phyloP scores from a whole-genome alignment of 2,329 filamentous ascomycete genomes.

The Didymella glomerata region DNA sequence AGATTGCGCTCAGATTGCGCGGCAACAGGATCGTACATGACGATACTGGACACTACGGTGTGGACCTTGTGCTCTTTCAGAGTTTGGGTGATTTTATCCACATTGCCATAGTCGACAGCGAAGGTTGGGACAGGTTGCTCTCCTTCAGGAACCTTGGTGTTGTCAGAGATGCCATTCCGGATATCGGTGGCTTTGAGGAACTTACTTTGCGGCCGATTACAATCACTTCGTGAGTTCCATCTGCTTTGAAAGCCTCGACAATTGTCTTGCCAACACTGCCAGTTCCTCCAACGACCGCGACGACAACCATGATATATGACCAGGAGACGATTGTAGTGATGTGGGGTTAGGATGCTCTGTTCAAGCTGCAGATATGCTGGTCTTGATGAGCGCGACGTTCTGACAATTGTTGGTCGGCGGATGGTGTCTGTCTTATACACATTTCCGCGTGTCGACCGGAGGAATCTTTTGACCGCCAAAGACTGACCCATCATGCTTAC shows the following conservation, averaged over 20 bases:
- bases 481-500: background rate
- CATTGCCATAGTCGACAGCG: constrained; percentile 48
- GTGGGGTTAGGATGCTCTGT: background rate
- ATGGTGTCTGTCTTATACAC: constrained; percentile 1
- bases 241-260: constrained; percentile 54
- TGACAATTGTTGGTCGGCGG: background rate
- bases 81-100: constrained; percentile 34
- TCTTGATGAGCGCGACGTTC: background rate
- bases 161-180: background rate
- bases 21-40: constrained; percentile 40
- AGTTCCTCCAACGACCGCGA: constrained; percentile 60
- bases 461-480: constrained; percentile 1
- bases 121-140: constrained; percentile 18
- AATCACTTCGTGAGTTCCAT: constrained; percentile 51
- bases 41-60: constrained; percentile 57
- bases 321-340: background rate
- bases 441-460: background rate
- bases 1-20: constrained; percentile 28
- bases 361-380: background rate
- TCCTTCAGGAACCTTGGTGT: constrained; percentile 12
- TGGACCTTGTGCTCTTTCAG: constrained; percentile 54
- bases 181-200: background rate
- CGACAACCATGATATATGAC: constrained; percentile 46
- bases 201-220: constrained; percentile 55
- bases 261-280: constrained; percentile 58